A percentile compares a stretch with the other conserved stretches of the same genome.
phyloP scores from a whole-genome alignment of 2,329 filamentous ascomycete genomes.

The Ophiostoma australiae region DNA sequence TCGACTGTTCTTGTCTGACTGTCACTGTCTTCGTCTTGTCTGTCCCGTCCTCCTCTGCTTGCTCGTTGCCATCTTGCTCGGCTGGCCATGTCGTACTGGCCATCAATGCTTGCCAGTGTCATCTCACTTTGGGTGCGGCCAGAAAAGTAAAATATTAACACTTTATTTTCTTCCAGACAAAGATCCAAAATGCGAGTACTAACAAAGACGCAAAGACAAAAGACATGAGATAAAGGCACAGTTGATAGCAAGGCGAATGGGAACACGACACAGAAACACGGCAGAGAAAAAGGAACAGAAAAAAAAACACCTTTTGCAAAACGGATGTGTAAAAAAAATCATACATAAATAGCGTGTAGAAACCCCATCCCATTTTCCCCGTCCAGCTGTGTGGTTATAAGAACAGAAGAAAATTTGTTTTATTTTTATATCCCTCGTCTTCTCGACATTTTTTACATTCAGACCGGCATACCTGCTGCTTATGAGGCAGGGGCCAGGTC shows the following conservation, averaged over 20 bases:
- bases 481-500: constrained; percentile 56
- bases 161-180: background rate
- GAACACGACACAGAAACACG: background rate
- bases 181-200: background rate
- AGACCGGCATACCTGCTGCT: constrained; percentile 25
- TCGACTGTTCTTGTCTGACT: background rate
- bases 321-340: constrained; percentile 19
- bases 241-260: background rate
- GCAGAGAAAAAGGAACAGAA: constrained; percentile 13
- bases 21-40: background rate
- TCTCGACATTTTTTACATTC: constrained; percentile 17
- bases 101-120: too few relatives aligned
- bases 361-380: constrained; percentile 20
- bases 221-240: background rate
- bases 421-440: constrained; percentile 13
- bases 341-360: constrained; percentile 21
- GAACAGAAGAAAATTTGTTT: constrained; percentile 34
- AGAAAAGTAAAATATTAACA: background rate
- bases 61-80: background rate
- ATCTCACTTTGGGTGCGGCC: background rate
- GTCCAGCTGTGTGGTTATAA: constrained; percentile 32
- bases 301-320: constrained; percentile 11
- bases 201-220: constrained; percentile 4
- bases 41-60: background rate
- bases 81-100: background rate